phyloP scores from a whole-genome alignment of 2,329 filamentous ascomycete genomes.

The Fonsecaea nubica region DNA sequence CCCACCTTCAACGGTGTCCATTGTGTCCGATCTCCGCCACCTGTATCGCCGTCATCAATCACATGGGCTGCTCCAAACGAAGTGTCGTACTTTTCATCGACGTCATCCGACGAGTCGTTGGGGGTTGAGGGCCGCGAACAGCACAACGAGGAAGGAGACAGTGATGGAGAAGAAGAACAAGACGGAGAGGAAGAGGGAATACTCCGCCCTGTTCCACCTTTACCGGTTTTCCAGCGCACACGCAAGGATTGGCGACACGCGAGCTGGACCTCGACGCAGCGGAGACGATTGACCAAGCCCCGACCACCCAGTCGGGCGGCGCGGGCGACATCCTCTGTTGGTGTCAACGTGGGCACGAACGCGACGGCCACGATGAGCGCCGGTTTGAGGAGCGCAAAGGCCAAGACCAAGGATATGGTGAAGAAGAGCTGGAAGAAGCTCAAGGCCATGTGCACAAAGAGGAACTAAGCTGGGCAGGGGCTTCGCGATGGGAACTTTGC shows the following conservation, averaged over 20 bases:
- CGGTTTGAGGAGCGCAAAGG: neutral
- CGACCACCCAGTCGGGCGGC: neutral
- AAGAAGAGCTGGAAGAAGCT: constrained; percentile 16
- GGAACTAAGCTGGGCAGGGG: neutral
- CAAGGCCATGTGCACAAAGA: constrained; percentile 10
- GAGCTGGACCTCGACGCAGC: neutral
- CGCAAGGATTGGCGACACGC: constrained; percentile 1
- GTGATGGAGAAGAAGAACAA: neutral
- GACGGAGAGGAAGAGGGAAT: neutral
- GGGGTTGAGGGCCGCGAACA: neutral
- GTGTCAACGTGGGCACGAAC: neutral
- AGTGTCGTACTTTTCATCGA: neutral
- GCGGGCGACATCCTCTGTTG: neutral
- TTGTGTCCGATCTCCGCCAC: neutral
- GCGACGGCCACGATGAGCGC: neutral
- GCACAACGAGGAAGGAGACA: neutral
- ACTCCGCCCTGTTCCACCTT: neutral
- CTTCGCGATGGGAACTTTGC: too few species aligned
- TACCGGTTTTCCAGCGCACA: constrained; percentile 9
- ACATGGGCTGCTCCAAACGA: neutral
- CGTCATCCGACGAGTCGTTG: neutral
- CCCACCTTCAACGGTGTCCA: constrained; percentile 13
- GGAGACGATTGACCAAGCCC: constrained; percentile 1
- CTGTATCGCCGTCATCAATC: neutral
- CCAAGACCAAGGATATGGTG: constrained; percentile 9